phyloP scores from a whole-genome alignment of 805 yeast species.

The Kockiozyma suomiensis region DNA sequence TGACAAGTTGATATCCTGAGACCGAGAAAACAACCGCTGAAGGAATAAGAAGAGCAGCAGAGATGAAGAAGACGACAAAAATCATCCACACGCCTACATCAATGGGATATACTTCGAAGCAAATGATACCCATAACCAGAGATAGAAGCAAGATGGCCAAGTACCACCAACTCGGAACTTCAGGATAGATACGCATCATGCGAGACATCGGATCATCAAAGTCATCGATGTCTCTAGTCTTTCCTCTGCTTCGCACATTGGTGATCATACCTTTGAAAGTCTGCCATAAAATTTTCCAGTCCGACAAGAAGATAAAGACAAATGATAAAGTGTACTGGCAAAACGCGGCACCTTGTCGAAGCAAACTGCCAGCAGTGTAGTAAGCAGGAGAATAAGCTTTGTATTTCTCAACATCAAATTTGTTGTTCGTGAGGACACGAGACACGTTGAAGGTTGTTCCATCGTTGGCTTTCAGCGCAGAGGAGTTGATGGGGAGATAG shows the following conservation, averaged over 20 bases:
- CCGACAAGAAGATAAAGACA: conserved; percentile 41
- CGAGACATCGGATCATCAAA: conserved; percentile 39
- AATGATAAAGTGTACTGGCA: conserved; percentile 60
- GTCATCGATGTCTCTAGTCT: conserved; percentile 63
- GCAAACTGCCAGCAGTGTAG: conserved; percentile 55
- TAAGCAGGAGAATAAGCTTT: conserved; percentile 64
- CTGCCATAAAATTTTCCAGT: conserved; percentile 15
- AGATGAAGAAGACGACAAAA: conserved; percentile 58
- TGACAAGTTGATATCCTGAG: conserved; percentile 61
- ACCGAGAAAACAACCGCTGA: conserved; percentile 62
- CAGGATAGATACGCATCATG: conserved; percentile 58
- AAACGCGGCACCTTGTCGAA: conserved; percentile 62
- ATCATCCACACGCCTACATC: conserved; percentile 65
- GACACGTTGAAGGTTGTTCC: conserved; percentile 55
- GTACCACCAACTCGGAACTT: conserved; percentile 67
- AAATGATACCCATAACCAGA: conserved; percentile 48
- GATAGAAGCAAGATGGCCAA: conserved; percentile 52
- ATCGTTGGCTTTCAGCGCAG: conserved; percentile 53
- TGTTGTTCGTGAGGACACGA: conserved; percentile 51
- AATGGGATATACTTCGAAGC: conserved; percentile 47
- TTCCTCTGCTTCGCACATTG: conserved; percentile 45
- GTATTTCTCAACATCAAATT: conserved; percentile 53
- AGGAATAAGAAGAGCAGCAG: conserved; percentile 60
- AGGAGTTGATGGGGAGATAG: conserved; percentile 57
- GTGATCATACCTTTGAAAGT: conserved; percentile 2